Base-by-base conservation (phyloP, 2,329 filamentous ascomycete genomes). In the Eurotiales sp. region DNA sequence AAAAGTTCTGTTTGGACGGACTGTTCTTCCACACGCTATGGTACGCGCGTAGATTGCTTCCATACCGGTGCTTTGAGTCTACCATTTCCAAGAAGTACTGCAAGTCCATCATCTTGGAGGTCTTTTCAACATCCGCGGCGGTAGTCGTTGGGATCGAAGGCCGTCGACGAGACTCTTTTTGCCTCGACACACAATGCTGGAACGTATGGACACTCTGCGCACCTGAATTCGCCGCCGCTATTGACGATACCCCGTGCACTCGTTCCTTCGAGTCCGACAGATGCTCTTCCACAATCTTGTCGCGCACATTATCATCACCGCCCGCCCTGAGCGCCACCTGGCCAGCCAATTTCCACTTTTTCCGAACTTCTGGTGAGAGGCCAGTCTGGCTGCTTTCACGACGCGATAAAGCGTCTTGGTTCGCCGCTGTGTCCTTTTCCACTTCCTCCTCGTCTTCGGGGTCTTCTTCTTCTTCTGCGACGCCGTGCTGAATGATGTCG, bases 1-100 rank as follows among this genome's bases (percentile, higher is more conserved):
- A 96, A 77, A 91, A 96, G 64, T 93, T 95, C 65, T 96, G 86
- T 4, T 83, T 81, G 0, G 89, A 92, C 23, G 87, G 76, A 1
- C 82, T 76, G 54, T 80, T 82, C 67, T 90, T 90, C 91, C 91
- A 96, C 57, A 87, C 83, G 53, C 83, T 81, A 62, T 96, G 91
- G 60, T 96, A 96, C 27, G 82, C 80, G 27, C 87, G 78, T 46
- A 96, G 70, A 59, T 93, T 95, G 49, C 84, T 86, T 3, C 90
- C 91, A 62, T 96, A 95, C 3, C 90, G 82, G 65, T 96, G 90
- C 67, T 95, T 91, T 42, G 84, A 72, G 65, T 93, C 88, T 29
- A 53, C 51, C 51, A 53, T 53, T 62, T 96, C 83, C 1, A 84
- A 75, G 56, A 93, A 95, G 64, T 95, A 95, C 62, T 88, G 86